phyloP scores from a whole-genome alignment of 495 filamentous ascomycete genomes.

The Podospora sp. region DNA sequence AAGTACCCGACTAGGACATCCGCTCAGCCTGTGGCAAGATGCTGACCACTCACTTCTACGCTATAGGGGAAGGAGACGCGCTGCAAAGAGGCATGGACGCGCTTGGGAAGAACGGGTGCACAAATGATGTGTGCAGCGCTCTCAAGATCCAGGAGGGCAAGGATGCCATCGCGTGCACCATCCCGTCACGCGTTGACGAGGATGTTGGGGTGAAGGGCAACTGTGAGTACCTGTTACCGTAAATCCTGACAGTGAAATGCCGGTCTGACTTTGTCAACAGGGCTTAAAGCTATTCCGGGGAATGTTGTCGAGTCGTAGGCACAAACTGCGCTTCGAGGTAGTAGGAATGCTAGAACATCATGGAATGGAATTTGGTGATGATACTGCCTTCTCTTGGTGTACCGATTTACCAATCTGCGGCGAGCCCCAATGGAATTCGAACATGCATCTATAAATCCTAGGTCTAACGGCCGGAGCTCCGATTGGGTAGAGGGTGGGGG shows the following conservation, averaged over 20 bases:
- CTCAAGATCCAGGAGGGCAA: slow-evolving; percentile 23
- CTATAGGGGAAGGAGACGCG: slow-evolving; percentile 28
- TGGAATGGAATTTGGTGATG: too few species aligned
- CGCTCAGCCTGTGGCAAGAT: neutral
- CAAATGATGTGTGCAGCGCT: slow-evolving; percentile 37
- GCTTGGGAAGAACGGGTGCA: slow-evolving; percentile 33
- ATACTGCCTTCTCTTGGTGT: too few species aligned
- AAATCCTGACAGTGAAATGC: neutral
- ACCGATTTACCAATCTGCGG: too few species aligned
- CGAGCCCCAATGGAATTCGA: too few species aligned
- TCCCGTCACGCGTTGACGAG: slow-evolving; percentile 8
- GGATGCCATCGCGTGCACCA: slow-evolving; percentile 11
- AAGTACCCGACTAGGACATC: slow-evolving; percentile 21
- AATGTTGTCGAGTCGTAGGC: neutral
- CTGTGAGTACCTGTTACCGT: neutral
- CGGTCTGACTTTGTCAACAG: neutral
- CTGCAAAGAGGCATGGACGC: slow-evolving; percentile 42
- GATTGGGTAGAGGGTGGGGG: too few species aligned
- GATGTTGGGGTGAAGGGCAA: neutral
- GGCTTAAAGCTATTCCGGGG: neutral
- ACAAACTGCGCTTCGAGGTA: too few species aligned
- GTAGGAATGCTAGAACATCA: too few species aligned
- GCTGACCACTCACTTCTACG: neutral
- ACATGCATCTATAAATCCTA: too few species aligned
- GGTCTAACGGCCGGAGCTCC: too few species aligned